A percentile compares a stretch with the other conserved stretches of the same genome.
Evolutionary conservation across 768 basidiomycete genomes (phyloP).

Genomic region (Imleria badia): DNA sequence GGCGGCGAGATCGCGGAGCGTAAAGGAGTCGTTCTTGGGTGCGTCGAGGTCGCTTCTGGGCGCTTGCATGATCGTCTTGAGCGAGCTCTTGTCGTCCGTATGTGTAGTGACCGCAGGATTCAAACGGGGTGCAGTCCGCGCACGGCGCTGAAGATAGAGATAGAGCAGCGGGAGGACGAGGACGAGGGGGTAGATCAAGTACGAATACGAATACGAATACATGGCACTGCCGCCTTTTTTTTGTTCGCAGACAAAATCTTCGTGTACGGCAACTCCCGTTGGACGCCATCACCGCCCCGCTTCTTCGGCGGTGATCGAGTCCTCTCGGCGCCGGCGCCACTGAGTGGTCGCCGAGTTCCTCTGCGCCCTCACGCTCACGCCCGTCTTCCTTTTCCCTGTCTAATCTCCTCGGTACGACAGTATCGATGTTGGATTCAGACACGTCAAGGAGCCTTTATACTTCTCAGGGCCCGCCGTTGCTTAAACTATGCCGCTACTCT

Average conservation of each 20-base stretch:
- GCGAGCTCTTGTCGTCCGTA: slow-evolving; percentile 29
- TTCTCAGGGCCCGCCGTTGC: slow-evolving; percentile 7
- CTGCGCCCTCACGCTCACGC: no score
- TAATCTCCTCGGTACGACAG: slow-evolving; percentile 9
- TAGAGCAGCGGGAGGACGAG: slow-evolving; percentile 33
- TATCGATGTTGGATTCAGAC: background rate
- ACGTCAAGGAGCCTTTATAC: slow-evolving; percentile 18
- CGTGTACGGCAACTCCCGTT: slow-evolving; percentile 16
- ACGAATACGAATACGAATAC: background rate
- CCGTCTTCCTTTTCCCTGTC: background rate
- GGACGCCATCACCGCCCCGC: no score
- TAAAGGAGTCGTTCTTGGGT: slow-evolving; percentile 79
- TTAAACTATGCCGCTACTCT: slow-evolving; percentile 11
- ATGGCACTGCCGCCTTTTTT: slow-evolving; percentile 2
- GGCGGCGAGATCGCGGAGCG: slow-evolving; percentile 60
- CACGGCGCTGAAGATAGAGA: no score
- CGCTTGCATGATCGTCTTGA: slow-evolving; percentile 73
- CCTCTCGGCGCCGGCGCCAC: slow-evolving; percentile 8
- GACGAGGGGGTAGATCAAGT: slow-evolving; percentile 32
- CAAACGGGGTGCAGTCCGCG: no score
- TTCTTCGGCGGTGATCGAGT: no score
- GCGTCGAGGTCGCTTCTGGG: slow-evolving; percentile 57
- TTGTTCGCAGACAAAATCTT: slow-evolving; percentile 3
- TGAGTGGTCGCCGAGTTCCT: no score
- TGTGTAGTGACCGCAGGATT: slow-evolving; percentile 9